Base-by-base conservation (phyloP, 2,329 filamentous ascomycete genomes). In the Knufia fluminis region DNA sequence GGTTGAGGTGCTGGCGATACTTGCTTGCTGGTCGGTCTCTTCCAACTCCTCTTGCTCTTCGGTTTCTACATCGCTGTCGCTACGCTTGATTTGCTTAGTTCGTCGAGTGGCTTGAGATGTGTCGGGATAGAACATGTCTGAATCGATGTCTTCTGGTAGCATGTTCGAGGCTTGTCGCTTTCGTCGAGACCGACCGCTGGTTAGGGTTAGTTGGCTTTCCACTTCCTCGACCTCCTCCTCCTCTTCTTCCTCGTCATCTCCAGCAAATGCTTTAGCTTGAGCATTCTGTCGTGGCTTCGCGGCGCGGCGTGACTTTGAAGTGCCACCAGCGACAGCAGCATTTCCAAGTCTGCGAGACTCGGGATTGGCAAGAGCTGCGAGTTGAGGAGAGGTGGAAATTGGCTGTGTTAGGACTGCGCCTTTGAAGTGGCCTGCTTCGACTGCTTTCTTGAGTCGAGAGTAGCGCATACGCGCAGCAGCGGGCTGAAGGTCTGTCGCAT, bases 391-490 rank as follows among this genome's bases (percentile, higher is more conserved):
- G 2, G 33, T 26, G 2, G 23, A 10, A 10, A 16, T 6, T 14
- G 44, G 44, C 9, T 38, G 16, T 2, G 17, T 46, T 10, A 46
- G 19, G 3, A 16, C 38, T 3, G 44, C 44, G 14, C 44, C 32
- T 46, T 39, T 36, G 20, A 46, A 46, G 22, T 14, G 19, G 24
- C 44, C 44, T 16, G 28, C 31, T 47, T 61, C 57, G 47, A 64
- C 59, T 39, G 54, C 52, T 19, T 56, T 56, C 51, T 56, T 59
- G 43, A 70, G 60, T 45, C 67, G 64, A 0, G 60, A 62, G 48
- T 64, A 69, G n/a, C 67, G 61, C 64, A 66, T 68, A 9, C 65
- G 59, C 51, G 66, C 66, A 23, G 67, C 67, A 2, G 61, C 62
- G 1, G 63, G 49, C n/a, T 65, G 68, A 52, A 69, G 58, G 31